Conservation (phyloP, 148 eudicot genomes). For the Rheum nobile region DNA sequence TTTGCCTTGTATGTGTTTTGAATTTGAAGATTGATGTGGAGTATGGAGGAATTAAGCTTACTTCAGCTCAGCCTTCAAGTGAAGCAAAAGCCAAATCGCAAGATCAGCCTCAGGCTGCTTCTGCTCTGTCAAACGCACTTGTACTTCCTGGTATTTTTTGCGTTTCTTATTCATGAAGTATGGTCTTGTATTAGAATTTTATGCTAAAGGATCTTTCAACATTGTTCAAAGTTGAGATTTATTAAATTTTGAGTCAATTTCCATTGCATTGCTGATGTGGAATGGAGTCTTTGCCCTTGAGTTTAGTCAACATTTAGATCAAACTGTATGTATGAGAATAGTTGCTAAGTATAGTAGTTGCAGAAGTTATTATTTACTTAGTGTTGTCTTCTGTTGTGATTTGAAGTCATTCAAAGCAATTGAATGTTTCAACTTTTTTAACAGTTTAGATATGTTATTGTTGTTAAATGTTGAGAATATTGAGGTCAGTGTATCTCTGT, state of each 20-base stretch:
- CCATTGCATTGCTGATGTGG: too few relatives aligned
- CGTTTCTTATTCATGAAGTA: neutral
- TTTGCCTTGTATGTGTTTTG: constrained; percentile 2
- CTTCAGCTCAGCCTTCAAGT: constrained; percentile 19
- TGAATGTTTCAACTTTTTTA: neutral
- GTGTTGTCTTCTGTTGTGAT: neutral
- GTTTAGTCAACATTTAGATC: too few relatives aligned
- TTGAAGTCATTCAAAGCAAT: neutral
- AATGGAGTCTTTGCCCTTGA: too few relatives aligned
- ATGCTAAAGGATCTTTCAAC: neutral
- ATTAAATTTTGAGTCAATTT: too few relatives aligned
- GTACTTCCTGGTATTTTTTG: constrained; percentile 63
- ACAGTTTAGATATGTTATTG: neutral
- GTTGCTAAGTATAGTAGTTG: too few relatives aligned
- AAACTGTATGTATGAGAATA: too few relatives aligned
- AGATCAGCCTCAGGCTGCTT: constrained; percentile 25
- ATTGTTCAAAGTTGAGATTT: too few relatives aligned
- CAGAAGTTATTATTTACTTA: neutral
- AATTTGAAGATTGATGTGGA: constrained; percentile 46
- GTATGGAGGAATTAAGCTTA: constrained; percentile 49
- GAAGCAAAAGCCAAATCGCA: constrained; percentile 21
- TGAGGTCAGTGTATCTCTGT: neutral
- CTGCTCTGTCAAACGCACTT: constrained; percentile 44
- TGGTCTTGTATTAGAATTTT: neutral
- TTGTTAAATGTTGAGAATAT: neutral